Base-by-base conservation (phyloP, 2,329 filamentous ascomycete genomes). In the Amauroascus verrucosus region DNA sequence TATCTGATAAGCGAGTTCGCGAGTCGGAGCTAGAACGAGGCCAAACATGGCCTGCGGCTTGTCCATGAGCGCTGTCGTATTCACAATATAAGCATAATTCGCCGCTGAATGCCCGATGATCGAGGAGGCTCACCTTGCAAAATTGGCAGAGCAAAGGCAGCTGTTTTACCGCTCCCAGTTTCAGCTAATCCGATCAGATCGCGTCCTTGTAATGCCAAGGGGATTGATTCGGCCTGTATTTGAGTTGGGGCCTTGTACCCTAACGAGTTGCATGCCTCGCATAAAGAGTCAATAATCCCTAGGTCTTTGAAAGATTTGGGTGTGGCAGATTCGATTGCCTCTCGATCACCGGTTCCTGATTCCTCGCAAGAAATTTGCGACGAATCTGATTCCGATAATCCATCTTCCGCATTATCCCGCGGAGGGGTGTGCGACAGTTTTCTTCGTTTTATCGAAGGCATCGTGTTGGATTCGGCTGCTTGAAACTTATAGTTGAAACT, bases 81-180 rank as follows among this genome's bases (percentile, higher is more conserved):
- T 14, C 22, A 28, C 14, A 32, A 18, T 50, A 30, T 37, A 45
- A 52, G 44, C 14, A 38, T n/a, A 50, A 45, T 28, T 43, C 8
- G 5, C 33, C 3, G 28, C n/a, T 14, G 20, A 32, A 4, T 11
- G 30, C 9, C 51, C 6, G 30, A 9, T 41, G 16, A 30, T n/a
- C 18, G 24, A 3, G 1, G n/a, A 41, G 28, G 43, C 50, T 46
- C 57, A 67, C 68, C 68, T 70, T 96, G 90, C 1, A 98, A 78
- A 37, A 98, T 94, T 0, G 93, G 93, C 2, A 98, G 75, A 0
- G 88, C 89, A 67, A 97, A 98, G 0, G 93, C 90, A 6, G 89
- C 91, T 0, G 93, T 97, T 75, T 97, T 98, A 71, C 93, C 93
- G 65, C 84, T 89, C 61, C 93, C 93, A 0, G 93, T 98, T 71